Base-by-base conservation (phyloP, 2,329 filamentous ascomycete genomes). In the Clonostachys byssicola region DNA sequence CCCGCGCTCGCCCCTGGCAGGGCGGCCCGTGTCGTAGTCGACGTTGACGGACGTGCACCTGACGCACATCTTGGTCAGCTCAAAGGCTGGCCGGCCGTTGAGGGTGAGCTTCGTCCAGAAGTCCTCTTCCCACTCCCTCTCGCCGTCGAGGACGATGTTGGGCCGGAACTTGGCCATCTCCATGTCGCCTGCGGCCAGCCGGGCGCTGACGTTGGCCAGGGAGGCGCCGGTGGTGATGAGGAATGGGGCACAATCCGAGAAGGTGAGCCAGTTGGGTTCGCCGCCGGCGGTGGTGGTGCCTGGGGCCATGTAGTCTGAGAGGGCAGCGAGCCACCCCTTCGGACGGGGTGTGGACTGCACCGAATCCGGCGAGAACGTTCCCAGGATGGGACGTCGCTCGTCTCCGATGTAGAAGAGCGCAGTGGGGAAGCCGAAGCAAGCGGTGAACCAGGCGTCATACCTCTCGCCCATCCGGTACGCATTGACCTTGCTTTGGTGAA, bases 231-330 rank as follows among this genome's bases (percentile, higher is more conserved):
- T 88, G 6, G 85, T 76, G 20, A 96, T 65, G 13, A 96, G 77
- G 61, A 87, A 88, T 1, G 89, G 86, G 2, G 88, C 88, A 52
- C 80, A 80, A 64, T 94, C 89, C 38, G 83, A 80, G 65, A 92
- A 94, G 3, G 79, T 81, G 40, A 92, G 74, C 58, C 71, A 77
- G 35, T 74, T 69, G 12, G 74, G 64, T 9, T 48, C 50, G 4
- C 43, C n/a, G 44, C 33, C 33, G 35, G 41, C 12, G 39, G 41
- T n/a, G 12, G 55, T 54, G 39, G 53, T 41, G 17, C 40, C 23
- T 30, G 42, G 20, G 9, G 44, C 46, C 36, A 74, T 46, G 48
- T 61, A 68, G 44, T 56, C 63, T 34, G 58, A 55, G 38, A 70
- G 52, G 30, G 55, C 59, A 9, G 61, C 65, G 5, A 68, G 49